These are phyloP conservation scores for Trichoderma virens DNA, from an alignment of 495 filamentous ascomycete genomes.

Conservation along the genomic window DNA sequence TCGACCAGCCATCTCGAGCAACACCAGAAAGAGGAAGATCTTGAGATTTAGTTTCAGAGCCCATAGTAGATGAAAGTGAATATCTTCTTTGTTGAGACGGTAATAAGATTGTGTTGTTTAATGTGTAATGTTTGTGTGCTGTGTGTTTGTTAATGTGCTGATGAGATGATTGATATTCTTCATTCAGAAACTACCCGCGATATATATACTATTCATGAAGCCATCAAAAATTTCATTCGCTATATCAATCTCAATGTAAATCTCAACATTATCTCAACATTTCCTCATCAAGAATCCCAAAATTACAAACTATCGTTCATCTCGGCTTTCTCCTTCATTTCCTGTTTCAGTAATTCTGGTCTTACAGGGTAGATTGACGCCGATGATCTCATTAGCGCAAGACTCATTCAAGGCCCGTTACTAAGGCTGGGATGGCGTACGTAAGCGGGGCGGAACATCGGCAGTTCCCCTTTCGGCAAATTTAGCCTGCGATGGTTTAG, in stretches of 20 bases:
- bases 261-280: not conserved
- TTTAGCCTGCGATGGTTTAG: not conserved
- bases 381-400: not conserved
- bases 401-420: not conserved
- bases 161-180: not conserved
- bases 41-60: not conserved
- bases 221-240: not conserved
- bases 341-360: not conserved
- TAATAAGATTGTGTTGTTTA: not conserved
- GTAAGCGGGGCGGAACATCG: not conserved
- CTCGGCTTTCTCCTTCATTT: slow-evolving; percentile 13
- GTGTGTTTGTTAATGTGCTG: not conserved
- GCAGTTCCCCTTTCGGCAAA: not conserved
- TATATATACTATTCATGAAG: not conserved
- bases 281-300: not conserved
- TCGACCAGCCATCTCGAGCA: slow-evolving; percentile 30
- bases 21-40: slow-evolving; percentile 20
- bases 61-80: not conserved
- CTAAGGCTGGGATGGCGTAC: not conserved
- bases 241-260: not conserved
- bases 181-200: not conserved
- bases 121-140: not conserved
- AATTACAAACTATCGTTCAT: not conserved
- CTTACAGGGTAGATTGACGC: not conserved
- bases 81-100: not conserved